These are phyloP conservation scores for Leishmania gerbilli DNA, from an alignment of 208 protist genomes.

Conservation along the genomic window DNA sequence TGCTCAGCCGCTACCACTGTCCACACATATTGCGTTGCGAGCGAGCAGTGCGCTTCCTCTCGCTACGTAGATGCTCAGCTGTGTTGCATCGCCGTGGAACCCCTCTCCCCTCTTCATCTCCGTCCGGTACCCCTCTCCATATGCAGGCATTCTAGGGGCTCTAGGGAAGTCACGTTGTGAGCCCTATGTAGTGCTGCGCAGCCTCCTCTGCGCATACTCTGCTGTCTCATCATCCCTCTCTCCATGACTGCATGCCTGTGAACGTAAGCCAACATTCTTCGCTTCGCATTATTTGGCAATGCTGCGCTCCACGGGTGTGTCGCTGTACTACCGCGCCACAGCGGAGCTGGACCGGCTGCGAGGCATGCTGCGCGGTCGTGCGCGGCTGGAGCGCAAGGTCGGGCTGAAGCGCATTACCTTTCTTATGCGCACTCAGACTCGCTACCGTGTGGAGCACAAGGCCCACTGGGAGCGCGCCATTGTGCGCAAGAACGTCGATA, in stretches of 20 bases:
- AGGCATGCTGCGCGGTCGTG: conserved; percentile 76
- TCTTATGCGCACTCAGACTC: conserved; percentile 87
- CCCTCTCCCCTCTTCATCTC: background rate
- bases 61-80: background rate
- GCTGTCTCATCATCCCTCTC: background rate
- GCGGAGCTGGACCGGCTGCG: conserved; percentile 86
- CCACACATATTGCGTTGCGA: background rate
- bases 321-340: conserved; percentile 67
- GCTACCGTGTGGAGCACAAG: conserved; percentile 87
- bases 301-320: conserved; percentile 49
- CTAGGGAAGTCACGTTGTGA: background rate
- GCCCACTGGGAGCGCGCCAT: conserved; percentile 81
- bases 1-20: background rate
- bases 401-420: conserved; percentile 86
- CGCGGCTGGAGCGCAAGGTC: conserved; percentile 81
- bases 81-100: background rate
- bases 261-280: background rate
- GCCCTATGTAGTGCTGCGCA: background rate
- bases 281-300: conserved; percentile 23
- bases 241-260: background rate
- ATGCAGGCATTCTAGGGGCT: background rate
- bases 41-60: conserved; percentile 3
- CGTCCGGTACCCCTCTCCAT: background rate
- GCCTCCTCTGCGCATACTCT: background rate
- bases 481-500: conserved; percentile 88